phyloP scores from a whole-genome alignment of 225 moss, liverwort and hornwort genomes.

The Asterella californica region DNA sequence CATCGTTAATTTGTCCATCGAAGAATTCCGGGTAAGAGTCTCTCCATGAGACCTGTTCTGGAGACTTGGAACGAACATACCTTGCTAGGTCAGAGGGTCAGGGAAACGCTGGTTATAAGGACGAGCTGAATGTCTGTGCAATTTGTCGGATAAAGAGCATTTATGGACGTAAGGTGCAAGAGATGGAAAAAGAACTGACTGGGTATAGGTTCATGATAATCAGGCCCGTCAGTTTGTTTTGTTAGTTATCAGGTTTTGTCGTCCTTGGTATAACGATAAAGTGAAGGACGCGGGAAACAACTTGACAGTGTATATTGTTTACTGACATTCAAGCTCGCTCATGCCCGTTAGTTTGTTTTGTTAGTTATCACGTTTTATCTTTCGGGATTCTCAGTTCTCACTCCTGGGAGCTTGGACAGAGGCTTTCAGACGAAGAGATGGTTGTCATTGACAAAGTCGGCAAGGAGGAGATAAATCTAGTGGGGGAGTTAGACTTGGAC shows the following conservation, averaged over 20 bases:
- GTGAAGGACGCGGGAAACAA: neutral
- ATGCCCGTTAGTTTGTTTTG: too few relatives aligned
- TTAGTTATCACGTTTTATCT: neutral
- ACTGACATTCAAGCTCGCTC: neutral
- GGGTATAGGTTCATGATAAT: too few relatives aligned
- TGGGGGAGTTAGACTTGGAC: conserved; percentile 86
- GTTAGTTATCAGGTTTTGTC: too few relatives aligned
- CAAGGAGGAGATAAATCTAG: conserved; percentile 85
- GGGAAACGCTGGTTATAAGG: too few relatives aligned
- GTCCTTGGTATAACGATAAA: too few relatives aligned
- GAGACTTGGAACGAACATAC: too few relatives aligned
- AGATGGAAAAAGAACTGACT: too few relatives aligned
- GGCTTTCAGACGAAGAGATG: conserved; percentile 93
- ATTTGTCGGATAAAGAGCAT: too few relatives aligned
- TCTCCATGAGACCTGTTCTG: neutral
- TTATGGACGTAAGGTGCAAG: too few relatives aligned
- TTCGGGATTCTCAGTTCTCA: neutral
- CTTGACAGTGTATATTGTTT: neutral
- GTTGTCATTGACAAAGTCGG: conserved; percentile 79
- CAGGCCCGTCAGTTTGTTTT: too few relatives aligned
- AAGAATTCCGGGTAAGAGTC: conserved; percentile 85
- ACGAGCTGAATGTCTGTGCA: too few relatives aligned
- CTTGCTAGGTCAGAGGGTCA: too few relatives aligned
- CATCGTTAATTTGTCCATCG: conserved; percentile 87
- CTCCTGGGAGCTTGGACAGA: conserved; percentile 40